Conservation (phyloP, 768 basidiomycete species). For the Suillus tomentosus region DNA sequence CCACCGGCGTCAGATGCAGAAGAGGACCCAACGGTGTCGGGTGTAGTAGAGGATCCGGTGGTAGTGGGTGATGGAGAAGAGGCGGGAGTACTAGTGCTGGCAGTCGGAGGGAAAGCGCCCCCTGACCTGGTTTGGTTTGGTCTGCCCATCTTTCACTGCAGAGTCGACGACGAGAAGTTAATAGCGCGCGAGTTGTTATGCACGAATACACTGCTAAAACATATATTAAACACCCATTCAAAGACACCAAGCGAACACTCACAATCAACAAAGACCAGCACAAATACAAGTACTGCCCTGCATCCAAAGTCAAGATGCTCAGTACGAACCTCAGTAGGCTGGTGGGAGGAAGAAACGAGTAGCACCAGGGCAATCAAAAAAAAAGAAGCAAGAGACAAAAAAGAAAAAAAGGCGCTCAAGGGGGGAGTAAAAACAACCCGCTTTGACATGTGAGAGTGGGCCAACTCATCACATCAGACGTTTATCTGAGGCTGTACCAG, state of each 20-base stretch:
- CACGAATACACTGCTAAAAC: background rate
- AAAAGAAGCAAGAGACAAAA: background rate
- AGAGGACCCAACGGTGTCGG: too few relatives aligned
- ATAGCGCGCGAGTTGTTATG: background rate
- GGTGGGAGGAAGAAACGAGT: background rate
- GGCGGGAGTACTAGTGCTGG: too few relatives aligned
- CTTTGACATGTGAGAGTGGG: conserved; percentile 8
- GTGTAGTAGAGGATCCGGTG: too few relatives aligned
- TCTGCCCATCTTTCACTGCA: background rate
- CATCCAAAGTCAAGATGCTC: conserved; percentile 3
- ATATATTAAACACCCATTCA: background rate
- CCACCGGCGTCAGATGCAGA: too few relatives aligned
- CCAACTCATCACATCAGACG: background rate
- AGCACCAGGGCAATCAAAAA: conserved; percentile 2
- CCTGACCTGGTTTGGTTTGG: too few relatives aligned
- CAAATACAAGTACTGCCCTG: background rate
- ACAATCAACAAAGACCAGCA: background rate
- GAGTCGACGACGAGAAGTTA: conserved; percentile 2
- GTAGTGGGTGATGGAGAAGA: too few relatives aligned
- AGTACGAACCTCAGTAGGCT: background rate
- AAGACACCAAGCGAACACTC: background rate
- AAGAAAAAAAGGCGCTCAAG: background rate
- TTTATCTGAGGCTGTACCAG: background rate
- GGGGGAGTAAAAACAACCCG: background rate
- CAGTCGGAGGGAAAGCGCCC: too few relatives aligned